Base-by-base conservation (phyloP, 2,329 filamentous ascomycete species). In the Ilyonectria sp. region DNA sequence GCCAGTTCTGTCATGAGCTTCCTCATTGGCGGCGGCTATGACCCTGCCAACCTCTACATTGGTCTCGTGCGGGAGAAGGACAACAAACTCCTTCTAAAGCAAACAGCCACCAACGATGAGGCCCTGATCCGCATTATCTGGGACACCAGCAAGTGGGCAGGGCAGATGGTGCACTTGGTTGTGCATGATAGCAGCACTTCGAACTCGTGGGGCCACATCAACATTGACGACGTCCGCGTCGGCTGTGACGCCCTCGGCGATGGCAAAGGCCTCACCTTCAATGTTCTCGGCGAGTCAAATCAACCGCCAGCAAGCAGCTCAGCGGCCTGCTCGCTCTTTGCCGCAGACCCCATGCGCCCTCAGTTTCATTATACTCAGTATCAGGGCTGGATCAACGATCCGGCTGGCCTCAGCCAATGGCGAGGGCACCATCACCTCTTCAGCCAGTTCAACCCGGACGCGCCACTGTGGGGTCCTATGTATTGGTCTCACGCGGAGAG, bases 1-100 rank as follows among this genome's bases (percentile, higher is more conserved):
- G 77, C 76, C n/a, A 73, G 70, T 43, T 75, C 71, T 17, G 71
- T 71, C 57, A 60, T 78, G 70, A 78, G 77, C 59, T 79, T 79
- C 62, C 70, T 78, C 26, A 55, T 79, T 46, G 70, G 76, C 50
- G 77, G 77, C 11, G 77, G 77, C n/a, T 78, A 77, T 61, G 76
- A 79, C 60, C 72, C 71, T 13, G 71, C 70, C 9, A 71, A 76
- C 17, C 74, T 78, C 17, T 79, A 77, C 60, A 67, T 79, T 33
- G 76, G 69, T 43, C 73, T 79, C 37, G 72, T 77, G 33, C 61
- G 73, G 35, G 76, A 76, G n/a, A 59, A 57, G 6, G 75, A 77
- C 61, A 60, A 66, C 31, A 62, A 71, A 23, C 5, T 75, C 26
- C 68, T 79, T 35, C 60, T 77, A 54, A 76, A 73, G 57, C 77